These are phyloP conservation scores for Colletotrichum tanaceti DNA, from an alignment of 2,329 filamentous ascomycete genomes.

Conservation along the genomic window DNA sequence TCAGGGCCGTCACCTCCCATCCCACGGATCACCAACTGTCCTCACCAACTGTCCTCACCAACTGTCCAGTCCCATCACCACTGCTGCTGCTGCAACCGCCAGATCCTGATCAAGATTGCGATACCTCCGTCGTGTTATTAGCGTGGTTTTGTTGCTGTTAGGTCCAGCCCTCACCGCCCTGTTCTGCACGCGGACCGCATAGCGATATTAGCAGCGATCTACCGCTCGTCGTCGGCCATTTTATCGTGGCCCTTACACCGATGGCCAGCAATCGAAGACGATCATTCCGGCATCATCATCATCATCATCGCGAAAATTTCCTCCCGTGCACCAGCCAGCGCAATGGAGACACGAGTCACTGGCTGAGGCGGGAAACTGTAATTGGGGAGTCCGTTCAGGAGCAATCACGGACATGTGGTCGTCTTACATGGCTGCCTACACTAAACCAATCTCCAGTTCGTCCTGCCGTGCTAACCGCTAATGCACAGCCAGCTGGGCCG, in stretches of 20 bases:
- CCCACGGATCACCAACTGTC: conserved; percentile 14
- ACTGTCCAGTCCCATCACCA: not conserved
- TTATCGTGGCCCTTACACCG: not conserved
- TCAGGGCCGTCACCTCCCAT: not conserved
- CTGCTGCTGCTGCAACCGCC: conserved; percentile 7
- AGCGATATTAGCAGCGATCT: conserved; percentile 5
- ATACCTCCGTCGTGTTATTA: too few species aligned
- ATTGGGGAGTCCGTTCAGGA: not conserved
- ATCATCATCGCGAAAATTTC: too few species aligned
- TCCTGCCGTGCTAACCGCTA: conserved; percentile 25
- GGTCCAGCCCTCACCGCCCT: conserved; percentile 36
- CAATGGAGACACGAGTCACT: not conserved
- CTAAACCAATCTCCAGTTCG: not conserved
- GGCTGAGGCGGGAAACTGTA: not conserved
- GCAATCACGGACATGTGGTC: not conserved
- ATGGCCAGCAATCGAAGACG: not conserved
- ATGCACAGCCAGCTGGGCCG: conserved; percentile 1
- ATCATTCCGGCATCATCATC: not conserved
- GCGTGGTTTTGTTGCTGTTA: too few species aligned
- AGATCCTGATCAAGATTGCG: too few species aligned
- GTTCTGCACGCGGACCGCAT: conserved; percentile 4
- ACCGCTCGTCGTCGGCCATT: not conserved
- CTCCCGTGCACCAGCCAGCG: not conserved
- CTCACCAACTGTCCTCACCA: conserved; percentile 7
- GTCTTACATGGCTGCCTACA: conserved; percentile 14